These are phyloP conservation scores for Quercus cerris DNA, from an alignment of 306 rosid genomes.

Conservation along the genomic window DNA sequence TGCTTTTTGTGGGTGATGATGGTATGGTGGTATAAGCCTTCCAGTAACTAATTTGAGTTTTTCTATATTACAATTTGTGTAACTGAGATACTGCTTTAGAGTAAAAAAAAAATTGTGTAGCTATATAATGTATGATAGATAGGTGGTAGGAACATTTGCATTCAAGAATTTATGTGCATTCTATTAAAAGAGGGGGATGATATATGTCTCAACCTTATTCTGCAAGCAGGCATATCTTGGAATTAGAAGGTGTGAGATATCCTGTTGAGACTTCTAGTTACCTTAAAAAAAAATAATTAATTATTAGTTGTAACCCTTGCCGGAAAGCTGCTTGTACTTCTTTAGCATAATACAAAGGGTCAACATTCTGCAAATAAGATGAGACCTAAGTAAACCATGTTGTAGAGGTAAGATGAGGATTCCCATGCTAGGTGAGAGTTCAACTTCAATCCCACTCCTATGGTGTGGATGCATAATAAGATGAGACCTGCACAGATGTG, in stretches of 20 bases:
- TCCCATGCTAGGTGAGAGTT: too few relatives aligned
- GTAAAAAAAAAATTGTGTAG: slow-evolving; percentile 27
- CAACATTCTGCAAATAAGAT: too few relatives aligned
- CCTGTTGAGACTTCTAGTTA: neutral
- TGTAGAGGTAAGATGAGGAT: too few relatives aligned
- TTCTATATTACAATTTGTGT: neutral
- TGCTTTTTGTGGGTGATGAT: neutral
- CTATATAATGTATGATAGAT: slow-evolving; percentile 25
- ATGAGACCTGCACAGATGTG: too few relatives aligned
- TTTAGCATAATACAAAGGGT: too few relatives aligned
- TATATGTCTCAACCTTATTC: neutral
- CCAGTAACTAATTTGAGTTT: neutral
- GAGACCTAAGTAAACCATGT: too few relatives aligned
- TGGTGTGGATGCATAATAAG: too few relatives aligned
- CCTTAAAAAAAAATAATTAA: too few relatives aligned
- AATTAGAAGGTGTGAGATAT: neutral
- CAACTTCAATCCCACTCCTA: too few relatives aligned
- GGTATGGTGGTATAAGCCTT: neutral
- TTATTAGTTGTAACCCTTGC: too few relatives aligned
- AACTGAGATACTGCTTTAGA: neutral
- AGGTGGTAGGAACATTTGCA: neutral
- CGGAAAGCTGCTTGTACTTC: too few relatives aligned
- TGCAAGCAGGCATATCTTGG: neutral
- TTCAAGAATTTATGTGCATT: neutral
- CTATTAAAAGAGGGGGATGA: neutral